Percentiles rank a stretch among this genome's conserved stretches.
phyloP scores from a whole-genome alignment of 1,284 basidiomycete genomes.

The Irpex sp. region DNA sequence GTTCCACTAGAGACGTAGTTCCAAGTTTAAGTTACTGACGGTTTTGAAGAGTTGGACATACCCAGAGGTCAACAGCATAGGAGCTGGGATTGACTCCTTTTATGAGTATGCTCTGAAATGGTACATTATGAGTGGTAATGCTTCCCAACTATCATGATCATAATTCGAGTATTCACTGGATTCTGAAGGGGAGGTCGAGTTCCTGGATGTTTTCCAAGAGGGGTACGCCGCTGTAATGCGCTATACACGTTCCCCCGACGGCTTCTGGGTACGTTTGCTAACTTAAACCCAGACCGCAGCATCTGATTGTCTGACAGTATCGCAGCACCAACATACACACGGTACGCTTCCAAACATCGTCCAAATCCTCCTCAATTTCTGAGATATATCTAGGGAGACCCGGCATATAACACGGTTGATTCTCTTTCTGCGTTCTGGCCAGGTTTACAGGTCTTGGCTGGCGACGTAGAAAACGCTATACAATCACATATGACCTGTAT shows the following conservation, averaged over 20 bases:
- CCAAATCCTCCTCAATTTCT: background rate
- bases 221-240: constrained; percentile 87
- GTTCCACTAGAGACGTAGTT: background rate
- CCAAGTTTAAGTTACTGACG: constrained; percentile 1
- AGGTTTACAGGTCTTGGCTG: constrained; percentile 83
- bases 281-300: background rate
- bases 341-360: constrained; percentile 10
- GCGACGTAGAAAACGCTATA: constrained; percentile 87
- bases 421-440: constrained; percentile 88
- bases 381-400: constrained; percentile 45
- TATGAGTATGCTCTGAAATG: constrained; percentile 90
- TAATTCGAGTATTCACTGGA: no score
- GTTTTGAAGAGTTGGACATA: constrained; percentile 55
- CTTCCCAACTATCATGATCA: no score
- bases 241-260: constrained; percentile 76
- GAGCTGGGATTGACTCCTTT: constrained; percentile 92
- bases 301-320: constrained; percentile 46
- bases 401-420: constrained; percentile 70
- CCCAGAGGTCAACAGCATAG: constrained; percentile 77
- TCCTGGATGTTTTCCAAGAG: constrained; percentile 90
- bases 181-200: constrained; percentile 74
- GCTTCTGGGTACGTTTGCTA: constrained; percentile 69
- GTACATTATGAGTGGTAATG: constrained; percentile 88
- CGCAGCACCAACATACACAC: constrained; percentile 76
- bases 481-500: constrained; percentile 80